Base-by-base conservation (phyloP, 2,329 filamentous ascomycete genomes). In the Aspergillus arachidicola region DNA sequence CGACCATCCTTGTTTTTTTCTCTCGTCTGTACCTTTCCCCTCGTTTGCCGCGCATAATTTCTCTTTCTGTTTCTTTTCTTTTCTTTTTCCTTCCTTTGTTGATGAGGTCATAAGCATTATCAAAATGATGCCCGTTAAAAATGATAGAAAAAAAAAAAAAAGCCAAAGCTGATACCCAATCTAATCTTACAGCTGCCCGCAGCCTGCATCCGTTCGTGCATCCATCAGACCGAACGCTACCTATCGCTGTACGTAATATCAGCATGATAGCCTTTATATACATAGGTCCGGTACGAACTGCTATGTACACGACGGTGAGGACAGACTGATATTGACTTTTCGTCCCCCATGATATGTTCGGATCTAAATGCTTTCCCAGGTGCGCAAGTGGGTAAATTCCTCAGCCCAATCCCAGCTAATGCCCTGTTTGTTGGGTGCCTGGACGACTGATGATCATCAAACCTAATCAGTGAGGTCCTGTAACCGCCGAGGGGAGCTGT, bases 11-110 rank as follows among this genome's bases (percentile, higher is more conserved):
- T 50, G 4, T 19, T 50, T 50, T 16, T 28, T 28, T 28, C 10
- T 51, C 16, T 51, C 19, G 28, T 51, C 48, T 51, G 48, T 51
- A 51, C 28, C 34, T 51, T 51, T 34, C n/a, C 48, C 48, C 48
- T 51, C 48, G 48, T 51, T 51, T 51, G 28, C 48, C 48, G 48
- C 48, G 48, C 46, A 21, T 61, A 28, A 34, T 59, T 56, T 28
- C 46, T 56, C n/a, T 32, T 32, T 32, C 45, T 46, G 36, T 19
- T 56, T 21, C 26, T 32, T 32, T 36, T 46, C 45, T 19, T 56
- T 21, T 21, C 9, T 34, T 32, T 12, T 12, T 6, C 16, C 16
- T 16, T 19, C n/a, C 28, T 32, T n/a, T 51, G 4, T 51, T 51
- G 48, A 51, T 34, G 30, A 51, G 48, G 48, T 51, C 28, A 32